Percentiles rank a stretch among this genome's conserved stretches.
Conservation (phyloP, 208 protist genomes). For the Leishmania gerbilli region DNA sequence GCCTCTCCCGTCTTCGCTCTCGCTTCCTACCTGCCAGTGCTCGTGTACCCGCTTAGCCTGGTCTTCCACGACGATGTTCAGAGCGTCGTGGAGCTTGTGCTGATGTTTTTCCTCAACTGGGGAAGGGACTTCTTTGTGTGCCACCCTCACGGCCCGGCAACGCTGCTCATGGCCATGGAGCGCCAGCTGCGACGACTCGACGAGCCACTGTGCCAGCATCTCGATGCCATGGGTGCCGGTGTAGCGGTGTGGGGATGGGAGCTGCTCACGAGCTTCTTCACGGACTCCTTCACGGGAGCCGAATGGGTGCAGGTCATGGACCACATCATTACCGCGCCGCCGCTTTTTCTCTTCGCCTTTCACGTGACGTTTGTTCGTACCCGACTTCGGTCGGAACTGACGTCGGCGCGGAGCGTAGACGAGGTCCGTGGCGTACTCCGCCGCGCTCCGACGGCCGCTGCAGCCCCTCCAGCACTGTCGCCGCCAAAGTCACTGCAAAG, state of each 20-base stretch:
- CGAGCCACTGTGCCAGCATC: slow-evolving; percentile 45
- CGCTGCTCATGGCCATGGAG: slow-evolving; percentile 52
- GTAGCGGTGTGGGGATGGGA: slow-evolving; percentile 80
- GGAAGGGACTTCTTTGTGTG: slow-evolving; percentile 77
- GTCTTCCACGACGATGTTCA: slow-evolving; percentile 71
- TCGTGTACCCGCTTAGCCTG: slow-evolving; percentile 77
- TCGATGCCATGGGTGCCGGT: slow-evolving; percentile 50
- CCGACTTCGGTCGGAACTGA: slow-evolving; percentile 40
- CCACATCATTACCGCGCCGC: slow-evolving; percentile 68
- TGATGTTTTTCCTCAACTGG: slow-evolving; percentile 84
- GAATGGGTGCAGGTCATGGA: slow-evolving; percentile 94
- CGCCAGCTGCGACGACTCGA: slow-evolving; percentile 53
- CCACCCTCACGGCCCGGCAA: slow-evolving; percentile 73
- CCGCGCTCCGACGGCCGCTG: slow-evolving; percentile 10
- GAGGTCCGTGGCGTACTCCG: slow-evolving; percentile 55
- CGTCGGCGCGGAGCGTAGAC: slow-evolving; percentile 33
- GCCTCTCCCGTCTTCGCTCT: slow-evolving; percentile 70
- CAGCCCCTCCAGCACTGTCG: not conserved
- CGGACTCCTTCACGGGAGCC: slow-evolving; percentile 59
- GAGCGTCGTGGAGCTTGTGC: slow-evolving; percentile 62
- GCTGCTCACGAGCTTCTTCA: slow-evolving; percentile 62
- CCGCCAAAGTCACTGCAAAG: not conserved
- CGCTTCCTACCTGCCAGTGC: slow-evolving; percentile 69
- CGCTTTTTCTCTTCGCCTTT: slow-evolving; percentile 87
- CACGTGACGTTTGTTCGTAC: slow-evolving; percentile 41